Percentiles rank a stretch among this genome's conserved stretches.
These are phyloP conservation scores for Paraphoma chrysanthemicola DNA, from an alignment of 2,329 filamentous ascomycete genomes.

Conservation along the genomic window DNA sequence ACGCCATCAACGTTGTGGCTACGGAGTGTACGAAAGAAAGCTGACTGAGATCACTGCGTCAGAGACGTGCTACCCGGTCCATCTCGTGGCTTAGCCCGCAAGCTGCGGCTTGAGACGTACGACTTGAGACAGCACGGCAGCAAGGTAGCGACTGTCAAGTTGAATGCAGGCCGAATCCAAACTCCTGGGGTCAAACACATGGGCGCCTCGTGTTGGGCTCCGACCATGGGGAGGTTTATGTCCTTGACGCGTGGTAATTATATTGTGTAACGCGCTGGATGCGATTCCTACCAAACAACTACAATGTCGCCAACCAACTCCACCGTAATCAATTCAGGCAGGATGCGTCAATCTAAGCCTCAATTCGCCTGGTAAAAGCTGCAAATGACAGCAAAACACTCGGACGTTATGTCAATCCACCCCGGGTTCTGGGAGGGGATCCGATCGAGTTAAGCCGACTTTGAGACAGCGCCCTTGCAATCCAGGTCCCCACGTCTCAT, in stretches of 20 bases:
- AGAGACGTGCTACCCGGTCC: constrained; percentile 3
- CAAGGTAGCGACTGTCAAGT: constrained; percentile 1
- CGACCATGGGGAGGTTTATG: background rate
- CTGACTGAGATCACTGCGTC: constrained; percentile 16
- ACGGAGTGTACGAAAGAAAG: constrained; percentile 8
- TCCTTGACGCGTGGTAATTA: background rate
- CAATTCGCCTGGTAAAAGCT: constrained; percentile 35
- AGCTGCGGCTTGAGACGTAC: constrained; percentile 11
- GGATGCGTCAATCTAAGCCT: constrained; percentile 28
- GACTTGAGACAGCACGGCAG: constrained; percentile 6
- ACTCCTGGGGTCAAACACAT: constrained; percentile 6
- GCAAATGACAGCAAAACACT: constrained; percentile 44
- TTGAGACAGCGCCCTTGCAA: constrained; percentile 46
- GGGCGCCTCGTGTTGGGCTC: constrained; percentile 2
- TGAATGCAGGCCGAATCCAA: background rate
- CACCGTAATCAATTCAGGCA: constrained; percentile 29
- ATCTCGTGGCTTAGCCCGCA: constrained; percentile 19
- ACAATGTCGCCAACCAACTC: constrained; percentile 19
- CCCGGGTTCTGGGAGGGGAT: constrained; percentile 48
- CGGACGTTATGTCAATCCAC: constrained; percentile 35
- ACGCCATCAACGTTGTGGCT: constrained; percentile 25
- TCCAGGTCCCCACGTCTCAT: constrained; percentile 47
- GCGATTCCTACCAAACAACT: constrained; percentile 17
- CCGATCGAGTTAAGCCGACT: constrained; percentile 44
- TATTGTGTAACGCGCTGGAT: background rate